These are phyloP conservation scores for Suillus discolor DNA, from an alignment of 768 basidiomycete species.

Conservation along the genomic window DNA sequence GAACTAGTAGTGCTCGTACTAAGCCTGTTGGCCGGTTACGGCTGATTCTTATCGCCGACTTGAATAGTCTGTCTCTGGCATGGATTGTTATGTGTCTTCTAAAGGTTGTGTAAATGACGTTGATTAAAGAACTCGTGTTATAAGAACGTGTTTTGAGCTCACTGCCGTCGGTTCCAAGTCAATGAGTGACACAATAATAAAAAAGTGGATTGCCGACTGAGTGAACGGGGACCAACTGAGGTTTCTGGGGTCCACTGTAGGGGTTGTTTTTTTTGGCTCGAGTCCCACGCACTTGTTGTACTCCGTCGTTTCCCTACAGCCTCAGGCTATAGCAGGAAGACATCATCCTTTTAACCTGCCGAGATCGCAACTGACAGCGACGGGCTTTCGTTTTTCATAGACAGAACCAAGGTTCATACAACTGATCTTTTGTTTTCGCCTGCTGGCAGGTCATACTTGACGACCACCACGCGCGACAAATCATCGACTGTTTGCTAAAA, in stretches of 20 bases:
- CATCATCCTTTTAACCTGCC: slow-evolving; percentile 16
- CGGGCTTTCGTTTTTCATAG: slow-evolving; percentile 40
- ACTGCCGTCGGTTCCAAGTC: neutral
- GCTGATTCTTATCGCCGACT: neutral
- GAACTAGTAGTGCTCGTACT: neutral
- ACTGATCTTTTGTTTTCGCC: slow-evolving; percentile 62
- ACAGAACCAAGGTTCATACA: slow-evolving; percentile 44
- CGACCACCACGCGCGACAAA: slow-evolving; percentile 76
- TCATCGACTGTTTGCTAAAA: slow-evolving; percentile 51
- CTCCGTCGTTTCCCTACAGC: slow-evolving; percentile 41
- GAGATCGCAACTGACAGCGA: slow-evolving; percentile 41
- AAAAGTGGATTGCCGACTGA: slow-evolving; percentile 15
- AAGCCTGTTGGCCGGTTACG: neutral
- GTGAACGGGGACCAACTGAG: slow-evolving; percentile 11
- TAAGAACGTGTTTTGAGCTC: neutral
- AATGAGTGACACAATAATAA: neutral
- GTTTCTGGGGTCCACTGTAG: slow-evolving; percentile 31
- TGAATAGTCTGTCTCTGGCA: neutral
- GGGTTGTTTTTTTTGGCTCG: slow-evolving; percentile 31
- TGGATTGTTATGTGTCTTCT: neutral
- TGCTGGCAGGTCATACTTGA: slow-evolving; percentile 92
- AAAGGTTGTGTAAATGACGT: neutral
- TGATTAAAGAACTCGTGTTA: neutral
- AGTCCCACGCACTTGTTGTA: slow-evolving; percentile 36
- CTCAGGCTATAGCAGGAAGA: slow-evolving; percentile 39